phyloP scores from a whole-genome alignment of 129 eudicot genomes.

The Kitagawia praeruptora region DNA sequence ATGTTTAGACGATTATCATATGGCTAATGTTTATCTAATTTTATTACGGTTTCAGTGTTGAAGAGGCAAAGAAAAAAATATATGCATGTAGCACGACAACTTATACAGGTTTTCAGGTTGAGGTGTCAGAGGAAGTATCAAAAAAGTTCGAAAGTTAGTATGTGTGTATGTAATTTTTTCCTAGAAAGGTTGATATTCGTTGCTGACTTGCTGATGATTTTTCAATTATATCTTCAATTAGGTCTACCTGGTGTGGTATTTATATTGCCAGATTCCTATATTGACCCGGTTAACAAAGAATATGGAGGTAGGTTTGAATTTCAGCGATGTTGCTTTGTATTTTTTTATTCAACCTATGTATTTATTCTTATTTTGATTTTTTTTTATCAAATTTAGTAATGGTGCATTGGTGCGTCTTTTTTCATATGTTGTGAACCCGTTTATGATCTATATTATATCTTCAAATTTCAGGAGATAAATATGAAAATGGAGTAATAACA shows the following conservation, averaged over 20 bases:
- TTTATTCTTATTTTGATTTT: not conserved
- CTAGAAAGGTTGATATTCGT: not conserved
- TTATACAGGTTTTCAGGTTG: conserved; percentile 71
- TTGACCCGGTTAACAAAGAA: conserved; percentile 89
- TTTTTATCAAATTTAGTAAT: not conserved
- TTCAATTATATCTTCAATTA: conserved; percentile 15
- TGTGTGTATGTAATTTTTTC: not conserved
- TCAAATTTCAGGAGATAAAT: conserved; percentile 72
- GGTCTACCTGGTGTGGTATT: conserved; percentile 82
- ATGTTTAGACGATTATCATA: not conserved
- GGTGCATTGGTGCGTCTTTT: not conserved
- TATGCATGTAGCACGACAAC: conserved; percentile 96
- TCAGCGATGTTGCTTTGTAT: not conserved
- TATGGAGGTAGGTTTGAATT: conserved; percentile 62
- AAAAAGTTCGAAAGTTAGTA: conserved; percentile 58
- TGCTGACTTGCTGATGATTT: not conserved
- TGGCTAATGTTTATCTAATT: not conserved
- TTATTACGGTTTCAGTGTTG: conserved; percentile 42
- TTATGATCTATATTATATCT: not conserved
- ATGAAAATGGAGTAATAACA: conserved; percentile 69
- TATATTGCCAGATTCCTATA: conserved; percentile 90
- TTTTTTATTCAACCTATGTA: not conserved
- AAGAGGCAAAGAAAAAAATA: conserved; percentile 91
- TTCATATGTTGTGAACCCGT: not conserved
- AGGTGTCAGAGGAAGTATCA: conserved; percentile 74